phyloP scores from a whole-genome alignment of 202 grass and related monocot species.

The Zizania palustris region DNA sequence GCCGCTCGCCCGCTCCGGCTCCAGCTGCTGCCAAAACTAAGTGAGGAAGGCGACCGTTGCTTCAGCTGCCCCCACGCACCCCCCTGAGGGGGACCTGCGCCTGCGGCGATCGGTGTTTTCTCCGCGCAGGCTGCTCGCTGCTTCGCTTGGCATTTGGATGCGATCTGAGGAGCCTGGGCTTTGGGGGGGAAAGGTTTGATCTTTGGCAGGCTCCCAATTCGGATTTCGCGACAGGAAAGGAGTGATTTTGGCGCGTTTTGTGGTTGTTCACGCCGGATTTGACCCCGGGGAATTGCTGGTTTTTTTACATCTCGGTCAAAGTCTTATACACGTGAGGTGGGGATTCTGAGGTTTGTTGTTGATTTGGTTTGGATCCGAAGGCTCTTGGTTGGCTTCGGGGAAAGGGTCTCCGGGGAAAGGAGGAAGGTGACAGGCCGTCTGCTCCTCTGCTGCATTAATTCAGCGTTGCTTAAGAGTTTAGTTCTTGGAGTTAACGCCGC shows the following conservation, averaged over 20 bases:
- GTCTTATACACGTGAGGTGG: not conserved
- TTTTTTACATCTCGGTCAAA: conserved; percentile 42
- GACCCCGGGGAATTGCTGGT: conserved; percentile 13
- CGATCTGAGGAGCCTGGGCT: conserved; percentile 23
- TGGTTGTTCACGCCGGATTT: conserved; percentile 19
- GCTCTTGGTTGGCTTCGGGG: conserved; percentile 12
- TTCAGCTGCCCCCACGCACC: not conserved
- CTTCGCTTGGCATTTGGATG: not conserved
- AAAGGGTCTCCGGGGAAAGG: not conserved
- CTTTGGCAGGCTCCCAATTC: conserved; percentile 17
- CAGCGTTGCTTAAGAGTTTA: not conserved
- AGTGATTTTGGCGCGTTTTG: not conserved
- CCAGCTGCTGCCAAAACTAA: conserved; percentile 22
- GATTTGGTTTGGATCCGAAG: conserved; percentile 25
- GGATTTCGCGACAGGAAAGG: not conserved
- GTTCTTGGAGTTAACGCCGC: conserved; percentile 13
- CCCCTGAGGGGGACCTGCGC: not conserved
- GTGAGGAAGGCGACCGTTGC: conserved; percentile 51
- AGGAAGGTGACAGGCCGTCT: not conserved
- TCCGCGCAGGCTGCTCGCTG: not conserved
- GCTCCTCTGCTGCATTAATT: not conserved
- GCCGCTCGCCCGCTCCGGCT: conserved; percentile 1
- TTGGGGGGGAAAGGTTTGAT: not conserved
- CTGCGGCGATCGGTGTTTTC: not conserved
- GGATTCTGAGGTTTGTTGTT: conserved; percentile 19